Conservation (phyloP, 371 early-diverging fungal species). For the Fennellomyces sp. region DNA sequence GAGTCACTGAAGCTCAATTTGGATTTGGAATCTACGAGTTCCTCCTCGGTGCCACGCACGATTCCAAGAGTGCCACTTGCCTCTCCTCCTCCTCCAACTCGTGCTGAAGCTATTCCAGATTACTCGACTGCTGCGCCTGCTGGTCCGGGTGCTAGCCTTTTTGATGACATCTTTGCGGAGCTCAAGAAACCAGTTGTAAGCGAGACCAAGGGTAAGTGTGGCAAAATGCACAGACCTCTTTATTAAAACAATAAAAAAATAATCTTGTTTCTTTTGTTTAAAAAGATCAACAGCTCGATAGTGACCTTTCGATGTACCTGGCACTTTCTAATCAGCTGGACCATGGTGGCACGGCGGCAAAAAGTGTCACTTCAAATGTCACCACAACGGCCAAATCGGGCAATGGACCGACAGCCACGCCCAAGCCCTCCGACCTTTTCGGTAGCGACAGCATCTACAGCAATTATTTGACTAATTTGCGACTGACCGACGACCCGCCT, state of each 20-base stretch:
- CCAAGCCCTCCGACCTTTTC: slow-evolving; percentile 17
- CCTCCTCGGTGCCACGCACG: neutral
- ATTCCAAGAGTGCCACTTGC: too few species aligned
- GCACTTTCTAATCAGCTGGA: slow-evolving; percentile 41
- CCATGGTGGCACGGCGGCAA: slow-evolving; percentile 1
- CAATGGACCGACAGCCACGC: slow-evolving; percentile 9
- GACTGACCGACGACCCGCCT: neutral
- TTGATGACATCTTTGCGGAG: slow-evolving; percentile 46
- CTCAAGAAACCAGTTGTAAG: slow-evolving; percentile 16
- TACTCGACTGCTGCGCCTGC: slow-evolving; percentile 15
- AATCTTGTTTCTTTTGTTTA: neutral
- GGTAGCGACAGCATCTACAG: slow-evolving; percentile 42
- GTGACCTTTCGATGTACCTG: slow-evolving; percentile 39
- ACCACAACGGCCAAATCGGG: slow-evolving; percentile 1
- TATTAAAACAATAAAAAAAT: too few species aligned
- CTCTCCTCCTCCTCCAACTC: neutral
- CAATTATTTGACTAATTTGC: slow-evolving; percentile 19
- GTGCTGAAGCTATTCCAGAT: neutral
- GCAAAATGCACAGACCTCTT: too few species aligned
- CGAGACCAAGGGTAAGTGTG: slow-evolving; percentile 3
- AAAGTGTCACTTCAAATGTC: slow-evolving; percentile 1
- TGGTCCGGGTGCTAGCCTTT: slow-evolving; percentile 30
- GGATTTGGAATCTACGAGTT: slow-evolving; percentile 20
- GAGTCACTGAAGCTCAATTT: slow-evolving; percentile 24
- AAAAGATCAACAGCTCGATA: neutral